Percentiles rank a stretch among this genome's conserved stretches.
Conservation (phyloP, 805 yeast genomes). For the Candida railenensis region DNA sequence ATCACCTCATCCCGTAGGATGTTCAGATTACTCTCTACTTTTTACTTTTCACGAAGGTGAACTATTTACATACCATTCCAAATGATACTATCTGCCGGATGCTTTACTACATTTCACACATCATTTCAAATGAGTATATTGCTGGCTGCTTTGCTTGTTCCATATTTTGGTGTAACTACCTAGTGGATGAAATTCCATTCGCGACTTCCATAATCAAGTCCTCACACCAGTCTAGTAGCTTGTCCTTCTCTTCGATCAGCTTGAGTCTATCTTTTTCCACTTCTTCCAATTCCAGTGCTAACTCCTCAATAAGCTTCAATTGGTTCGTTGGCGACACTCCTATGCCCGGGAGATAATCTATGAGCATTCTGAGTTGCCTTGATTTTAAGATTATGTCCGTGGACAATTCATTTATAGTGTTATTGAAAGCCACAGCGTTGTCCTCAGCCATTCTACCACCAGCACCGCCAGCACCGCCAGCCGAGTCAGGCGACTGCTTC, state of each 20-base stretch:
- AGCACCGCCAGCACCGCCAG: constrained; percentile 15
- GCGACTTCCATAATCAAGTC: constrained; percentile 62
- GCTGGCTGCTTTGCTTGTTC: neutral
- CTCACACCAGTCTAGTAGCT: constrained; percentile 60
- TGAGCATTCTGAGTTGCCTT: constrained; percentile 80
- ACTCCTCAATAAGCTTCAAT: constrained; percentile 55
- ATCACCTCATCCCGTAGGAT: too few species aligned
- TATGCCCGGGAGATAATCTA: constrained; percentile 89
- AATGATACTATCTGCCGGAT: too few species aligned
- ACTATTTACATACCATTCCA: too few species aligned
- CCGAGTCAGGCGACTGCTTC: constrained; percentile 13
- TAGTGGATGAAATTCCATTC: constrained; percentile 48
- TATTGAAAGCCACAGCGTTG: constrained; percentile 20
- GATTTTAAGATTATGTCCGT: constrained; percentile 83
- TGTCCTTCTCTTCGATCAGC: constrained; percentile 64
- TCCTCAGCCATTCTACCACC: constrained; percentile 15
- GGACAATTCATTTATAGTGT: constrained; percentile 72
- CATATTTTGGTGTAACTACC: neutral
- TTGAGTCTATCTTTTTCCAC: constrained; percentile 58
- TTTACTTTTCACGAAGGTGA: too few species aligned
- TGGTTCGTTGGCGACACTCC: constrained; percentile 81
- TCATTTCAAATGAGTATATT: too few species aligned
- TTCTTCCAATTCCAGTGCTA: constrained; percentile 60
- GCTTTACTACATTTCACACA: too few species aligned
- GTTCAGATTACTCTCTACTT: too few species aligned